Conservation (phyloP, 257 asterid genomes). For the Ocimum tenuiflorum region DNA sequence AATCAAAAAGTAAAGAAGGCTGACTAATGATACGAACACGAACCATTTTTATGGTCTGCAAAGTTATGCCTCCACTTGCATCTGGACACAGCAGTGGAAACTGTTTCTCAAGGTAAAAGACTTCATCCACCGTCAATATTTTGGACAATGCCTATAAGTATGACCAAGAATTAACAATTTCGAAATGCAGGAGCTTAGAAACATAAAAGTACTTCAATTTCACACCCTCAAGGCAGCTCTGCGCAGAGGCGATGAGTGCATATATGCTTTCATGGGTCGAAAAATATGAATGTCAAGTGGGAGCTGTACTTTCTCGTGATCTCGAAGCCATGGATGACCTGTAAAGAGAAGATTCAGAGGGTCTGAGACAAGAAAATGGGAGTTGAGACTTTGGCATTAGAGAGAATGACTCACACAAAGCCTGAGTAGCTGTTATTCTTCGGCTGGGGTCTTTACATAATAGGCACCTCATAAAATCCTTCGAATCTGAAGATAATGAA, state of each 20-base stretch:
- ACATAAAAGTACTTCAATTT: background rate
- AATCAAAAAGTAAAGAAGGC: background rate
- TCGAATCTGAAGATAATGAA: conserved; percentile 38
- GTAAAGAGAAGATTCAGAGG: conserved; percentile 19
- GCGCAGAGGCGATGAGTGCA: conserved; percentile 62
- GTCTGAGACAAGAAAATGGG: background rate
- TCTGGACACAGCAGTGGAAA: conserved; percentile 26
- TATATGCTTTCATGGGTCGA: conserved; percentile 51
- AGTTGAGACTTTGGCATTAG: background rate
- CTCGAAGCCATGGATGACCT: conserved; percentile 74
- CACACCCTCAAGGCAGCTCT: conserved; percentile 67
- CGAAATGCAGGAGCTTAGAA: background rate
- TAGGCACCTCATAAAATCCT: conserved; percentile 51
- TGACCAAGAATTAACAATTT: background rate
- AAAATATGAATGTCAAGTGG: conserved; percentile 49
- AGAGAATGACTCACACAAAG: conserved; percentile 42
- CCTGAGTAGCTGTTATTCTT: conserved; percentile 70
- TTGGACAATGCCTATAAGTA: conserved; percentile 33
- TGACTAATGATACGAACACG: background rate
- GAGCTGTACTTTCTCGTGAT: conserved; percentile 25
- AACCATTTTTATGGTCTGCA: conserved; percentile 30
- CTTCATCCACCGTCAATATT: conserved; percentile 21
- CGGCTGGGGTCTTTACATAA: conserved; percentile 51
- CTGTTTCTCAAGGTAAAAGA: conserved; percentile 29
- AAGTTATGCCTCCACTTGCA: conserved; percentile 29